Percentiles rank a stretch among this genome's conserved stretches.
Conservation (phyloP, 345 rosid genomes). For the Laguncularia racemosa region DNA sequence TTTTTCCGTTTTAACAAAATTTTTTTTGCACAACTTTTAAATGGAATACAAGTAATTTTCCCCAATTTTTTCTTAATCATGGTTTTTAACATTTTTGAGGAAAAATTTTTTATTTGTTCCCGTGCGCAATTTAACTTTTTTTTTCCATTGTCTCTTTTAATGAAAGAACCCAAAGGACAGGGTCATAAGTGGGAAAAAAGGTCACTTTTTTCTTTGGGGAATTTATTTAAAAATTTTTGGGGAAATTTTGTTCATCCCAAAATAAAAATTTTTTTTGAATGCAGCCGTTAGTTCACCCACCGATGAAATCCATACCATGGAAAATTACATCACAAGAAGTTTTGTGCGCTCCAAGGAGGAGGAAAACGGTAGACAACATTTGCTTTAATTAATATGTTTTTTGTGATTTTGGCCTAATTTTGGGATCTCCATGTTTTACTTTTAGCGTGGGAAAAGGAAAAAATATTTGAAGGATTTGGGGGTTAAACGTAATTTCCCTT, state of each 20-base stretch:
- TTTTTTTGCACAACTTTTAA: slow-evolving; percentile 90
- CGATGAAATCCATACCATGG: slow-evolving; percentile 90
- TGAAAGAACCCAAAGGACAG: too few species aligned
- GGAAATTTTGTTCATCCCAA: background rate
- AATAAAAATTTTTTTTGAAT: background rate
- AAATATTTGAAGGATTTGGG: slow-evolving; percentile 86
- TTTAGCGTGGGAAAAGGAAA: slow-evolving; percentile 79
- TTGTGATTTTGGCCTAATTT: slow-evolving; percentile 4
- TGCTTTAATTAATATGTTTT: slow-evolving; percentile 1
- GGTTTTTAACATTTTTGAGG: too few species aligned
- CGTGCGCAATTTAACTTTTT: too few species aligned
- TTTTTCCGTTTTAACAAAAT: slow-evolving; percentile 93
- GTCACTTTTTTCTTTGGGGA: background rate
- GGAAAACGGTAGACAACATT: slow-evolving; percentile 65
- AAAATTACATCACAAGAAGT: slow-evolving; percentile 89
- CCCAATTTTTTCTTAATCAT: background rate
- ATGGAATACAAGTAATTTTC: slow-evolving; percentile 98
- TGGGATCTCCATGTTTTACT: slow-evolving; percentile 5
- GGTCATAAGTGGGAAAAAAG: too few species aligned
- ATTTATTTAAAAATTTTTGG: background rate
- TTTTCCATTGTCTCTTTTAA: too few species aligned
- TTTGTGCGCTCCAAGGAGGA: slow-evolving; percentile 73
- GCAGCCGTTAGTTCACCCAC: slow-evolving; percentile 92
- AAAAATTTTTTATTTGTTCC: too few species aligned
- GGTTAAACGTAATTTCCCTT: slow-evolving; percentile 54